Conservation (phyloP, 768 basidiomycete species). For the Mycena galericulata region DNA sequence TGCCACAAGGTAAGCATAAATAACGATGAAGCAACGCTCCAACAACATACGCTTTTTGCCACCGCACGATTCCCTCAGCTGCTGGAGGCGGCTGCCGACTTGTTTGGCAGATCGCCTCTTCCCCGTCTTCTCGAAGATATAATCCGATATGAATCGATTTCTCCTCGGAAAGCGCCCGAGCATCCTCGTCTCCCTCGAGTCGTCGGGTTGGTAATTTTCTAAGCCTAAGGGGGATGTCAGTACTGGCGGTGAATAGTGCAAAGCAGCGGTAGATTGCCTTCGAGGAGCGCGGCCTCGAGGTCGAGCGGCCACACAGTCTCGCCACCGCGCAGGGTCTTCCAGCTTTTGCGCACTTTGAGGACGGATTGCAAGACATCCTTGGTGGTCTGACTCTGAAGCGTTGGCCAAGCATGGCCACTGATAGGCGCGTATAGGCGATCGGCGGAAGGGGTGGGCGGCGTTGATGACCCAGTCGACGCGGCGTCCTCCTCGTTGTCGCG, state of each 20-base stretch:
- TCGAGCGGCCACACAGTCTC: constrained; percentile 86
- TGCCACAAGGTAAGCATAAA: constrained; percentile 14
- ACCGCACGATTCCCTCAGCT: constrained; percentile 79
- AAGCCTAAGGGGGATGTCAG: constrained; percentile 60
- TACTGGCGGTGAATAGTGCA: constrained; percentile 16
- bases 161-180: constrained; percentile 83
- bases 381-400: constrained; percentile 51
- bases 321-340: constrained; percentile 79
- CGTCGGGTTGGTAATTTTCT: constrained; percentile 77
- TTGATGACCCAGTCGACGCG: constrained; percentile 27
- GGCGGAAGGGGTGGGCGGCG: constrained; percentile 32
- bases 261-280: constrained; percentile 59
- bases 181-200: constrained; percentile 77
- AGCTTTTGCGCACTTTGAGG: constrained; percentile 76
- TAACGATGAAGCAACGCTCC: constrained; percentile 14
- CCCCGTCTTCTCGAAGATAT: constrained; percentile 77
- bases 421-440: constrained; percentile 28
- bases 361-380: constrained; percentile 75
- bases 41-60: constrained; percentile 73
- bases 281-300: constrained; percentile 81
- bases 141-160: constrained; percentile 85
- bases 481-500: constrained; percentile 28
- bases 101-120: constrained; percentile 81
- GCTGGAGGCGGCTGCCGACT: constrained; percentile 84
- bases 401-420: constrained; percentile 28